These are phyloP conservation scores for Camellia oleifera DNA, from an alignment of 179 eudicot genomes.

Conservation along the genomic window DNA sequence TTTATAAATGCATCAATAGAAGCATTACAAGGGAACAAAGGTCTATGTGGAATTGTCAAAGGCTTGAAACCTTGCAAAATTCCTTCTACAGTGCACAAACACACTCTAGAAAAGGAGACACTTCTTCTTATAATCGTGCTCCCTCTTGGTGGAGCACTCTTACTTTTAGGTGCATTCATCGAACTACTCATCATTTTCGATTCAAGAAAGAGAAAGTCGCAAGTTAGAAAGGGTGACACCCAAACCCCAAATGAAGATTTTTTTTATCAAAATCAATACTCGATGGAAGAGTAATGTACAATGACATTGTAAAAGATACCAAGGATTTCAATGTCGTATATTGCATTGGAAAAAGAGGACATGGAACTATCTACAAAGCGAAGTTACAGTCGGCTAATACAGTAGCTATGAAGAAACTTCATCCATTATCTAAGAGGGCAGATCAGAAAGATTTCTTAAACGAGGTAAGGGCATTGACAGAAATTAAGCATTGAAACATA, in stretches of 20 bases:
- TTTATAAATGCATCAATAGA: slow-evolving; percentile 19
- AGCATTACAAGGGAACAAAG: slow-evolving; percentile 28
- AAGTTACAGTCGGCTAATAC: slow-evolving; percentile 22
- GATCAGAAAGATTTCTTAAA: slow-evolving; percentile 28
- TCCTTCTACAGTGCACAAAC: not conserved
- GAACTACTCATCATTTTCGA: not conserved
- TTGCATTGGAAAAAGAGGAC: slow-evolving; percentile 42
- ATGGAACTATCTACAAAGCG: slow-evolving; percentile 42
- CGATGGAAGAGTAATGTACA: slow-evolving; percentile 25
- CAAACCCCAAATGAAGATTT: not conserved
- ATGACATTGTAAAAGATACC: slow-evolving; percentile 29
- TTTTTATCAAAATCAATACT: slow-evolving; percentile 15
- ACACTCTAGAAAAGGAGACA: not conserved
- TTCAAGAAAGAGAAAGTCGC: slow-evolving; percentile 1
- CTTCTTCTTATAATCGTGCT: slow-evolving; percentile 16
- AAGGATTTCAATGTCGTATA: slow-evolving; percentile 27
- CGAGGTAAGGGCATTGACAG: slow-evolving; percentile 38
- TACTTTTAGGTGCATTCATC: slow-evolving; percentile 6
- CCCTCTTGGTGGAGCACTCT: slow-evolving; percentile 19
- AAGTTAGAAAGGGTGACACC: not conserved
- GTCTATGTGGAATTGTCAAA: slow-evolving; percentile 36
- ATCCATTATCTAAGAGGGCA: slow-evolving; percentile 8
- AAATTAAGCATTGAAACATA: slow-evolving; percentile 40
- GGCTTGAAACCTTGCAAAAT: slow-evolving; percentile 27
- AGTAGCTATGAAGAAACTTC: slow-evolving; percentile 39